A percentile compares a stretch with the other conserved stretches of the same genome.
These are phyloP conservation scores for Melocanna baccifera DNA, from an alignment of 176 grass and related monocot species.

Conservation along the genomic window DNA sequence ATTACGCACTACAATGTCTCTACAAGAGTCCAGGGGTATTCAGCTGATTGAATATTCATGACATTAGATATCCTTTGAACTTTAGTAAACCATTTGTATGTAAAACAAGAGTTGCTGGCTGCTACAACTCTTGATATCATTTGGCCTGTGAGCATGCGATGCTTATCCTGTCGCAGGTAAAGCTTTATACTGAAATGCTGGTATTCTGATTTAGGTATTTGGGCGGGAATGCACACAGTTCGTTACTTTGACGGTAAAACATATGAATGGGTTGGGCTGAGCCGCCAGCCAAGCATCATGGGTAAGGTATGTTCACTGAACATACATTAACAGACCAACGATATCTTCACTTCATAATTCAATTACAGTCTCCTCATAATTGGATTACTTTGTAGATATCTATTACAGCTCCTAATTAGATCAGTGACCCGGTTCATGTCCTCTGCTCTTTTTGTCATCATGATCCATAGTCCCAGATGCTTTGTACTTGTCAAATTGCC, in stretches of 20 bases:
- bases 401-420: background rate
- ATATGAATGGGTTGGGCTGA: constrained; percentile 97
- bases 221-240: constrained; percentile 95
- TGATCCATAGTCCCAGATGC: background rate
- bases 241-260: constrained; percentile 97
- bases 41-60: background rate
- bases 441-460: background rate
- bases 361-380: background rate
- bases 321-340: background rate
- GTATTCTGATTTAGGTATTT: constrained; percentile 79
- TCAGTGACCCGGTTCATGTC: background rate
- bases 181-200: background rate
- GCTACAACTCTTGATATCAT: background rate
- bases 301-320: constrained; percentile 78
- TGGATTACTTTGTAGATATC: background rate
- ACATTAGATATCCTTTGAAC: background rate
- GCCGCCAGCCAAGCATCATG: constrained; percentile 92
- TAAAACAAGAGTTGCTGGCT: background rate
- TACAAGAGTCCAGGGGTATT: background rate
- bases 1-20: background rate
- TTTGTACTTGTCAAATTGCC: constrained; percentile 11
- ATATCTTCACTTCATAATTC: background rate
- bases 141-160: background rate
- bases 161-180: background rate
- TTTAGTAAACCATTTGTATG: background rate